Percentiles rank a stretch among this genome's conserved stretches.
Evolutionary conservation across 306 rosid species (phyloP).

Genomic region (Rosa multiflora): DNA sequence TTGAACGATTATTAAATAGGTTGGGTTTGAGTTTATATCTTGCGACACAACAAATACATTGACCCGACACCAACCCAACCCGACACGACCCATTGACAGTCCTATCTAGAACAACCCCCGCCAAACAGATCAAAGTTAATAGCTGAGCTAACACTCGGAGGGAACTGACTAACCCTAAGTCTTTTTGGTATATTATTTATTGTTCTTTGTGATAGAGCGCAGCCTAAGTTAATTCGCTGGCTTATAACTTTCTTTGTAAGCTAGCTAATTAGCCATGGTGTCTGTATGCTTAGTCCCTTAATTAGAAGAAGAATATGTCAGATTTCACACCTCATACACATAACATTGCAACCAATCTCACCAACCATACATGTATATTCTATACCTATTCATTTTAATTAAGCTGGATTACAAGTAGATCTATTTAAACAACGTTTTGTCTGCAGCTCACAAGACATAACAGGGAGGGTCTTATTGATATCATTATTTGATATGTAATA

Average conservation of each 20-base stretch:
- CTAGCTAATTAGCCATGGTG: background rate
- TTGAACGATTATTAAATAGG: too few relatives aligned
- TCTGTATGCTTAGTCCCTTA: background rate
- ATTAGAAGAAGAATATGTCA: background rate
- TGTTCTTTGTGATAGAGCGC: background rate
- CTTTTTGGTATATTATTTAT: background rate
- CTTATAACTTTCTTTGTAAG: background rate
- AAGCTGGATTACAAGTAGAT: constrained; percentile 20
- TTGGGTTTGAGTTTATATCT: too few relatives aligned
- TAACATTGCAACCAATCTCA: constrained; percentile 16
- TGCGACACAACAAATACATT: too few relatives aligned
- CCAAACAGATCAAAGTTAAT: too few relatives aligned
- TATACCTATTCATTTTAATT: background rate
- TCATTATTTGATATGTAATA: too few relatives aligned
- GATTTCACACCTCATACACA: constrained; percentile 14
- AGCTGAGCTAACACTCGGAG: too few relatives aligned
- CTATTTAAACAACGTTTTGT: constrained; percentile 3
- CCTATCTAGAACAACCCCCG: too few relatives aligned
- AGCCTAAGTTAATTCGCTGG: background rate
- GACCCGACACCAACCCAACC: too few relatives aligned
- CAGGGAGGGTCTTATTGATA: background rate
- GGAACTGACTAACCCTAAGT: too few relatives aligned
- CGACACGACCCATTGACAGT: too few relatives aligned
- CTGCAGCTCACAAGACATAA: constrained; percentile 21
- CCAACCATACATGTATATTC: constrained; percentile 9